Percentiles rank a stretch among this genome's conserved stretches.
Conservation (phyloP, 78 protist species). For the Guillardia theta region DNA sequence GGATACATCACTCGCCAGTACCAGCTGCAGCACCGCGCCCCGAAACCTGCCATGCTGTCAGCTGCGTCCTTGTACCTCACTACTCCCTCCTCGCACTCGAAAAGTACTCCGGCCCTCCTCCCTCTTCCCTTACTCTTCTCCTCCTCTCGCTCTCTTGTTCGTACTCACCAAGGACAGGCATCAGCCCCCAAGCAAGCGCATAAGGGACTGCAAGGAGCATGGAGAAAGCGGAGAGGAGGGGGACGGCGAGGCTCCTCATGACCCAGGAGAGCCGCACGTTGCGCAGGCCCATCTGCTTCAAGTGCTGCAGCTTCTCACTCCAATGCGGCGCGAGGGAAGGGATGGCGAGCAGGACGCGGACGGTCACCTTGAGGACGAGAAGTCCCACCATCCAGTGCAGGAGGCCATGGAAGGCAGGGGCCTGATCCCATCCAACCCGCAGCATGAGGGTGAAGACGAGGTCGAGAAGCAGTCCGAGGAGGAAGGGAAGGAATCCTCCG, state of each 20-base stretch:
- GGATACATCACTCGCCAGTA: too few relatives aligned
- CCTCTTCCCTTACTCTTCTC: too few relatives aligned
- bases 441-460: background rate
- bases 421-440: background rate
- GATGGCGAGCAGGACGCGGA: background rate
- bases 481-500: background rate
- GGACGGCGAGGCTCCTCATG: background rate
- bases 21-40: too few relatives aligned
- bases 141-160: too few relatives aligned
- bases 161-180: background rate
- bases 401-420: background rate
- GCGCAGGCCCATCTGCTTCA: background rate
- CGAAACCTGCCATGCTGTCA: too few relatives aligned
- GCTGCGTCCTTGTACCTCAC: too few relatives aligned
- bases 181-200: background rate
- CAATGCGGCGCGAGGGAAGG: background rate
- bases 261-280: background rate
- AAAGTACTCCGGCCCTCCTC: too few relatives aligned
- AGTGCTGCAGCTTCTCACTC: background rate
- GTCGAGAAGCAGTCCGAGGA: background rate
- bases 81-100: too few relatives aligned
- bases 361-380: background rate
- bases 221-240: background rate
- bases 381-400: background rate
- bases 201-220: background rate